Conservation (phyloP, 2,329 filamentous ascomycete species). For the Botrytis tulipae region DNA sequence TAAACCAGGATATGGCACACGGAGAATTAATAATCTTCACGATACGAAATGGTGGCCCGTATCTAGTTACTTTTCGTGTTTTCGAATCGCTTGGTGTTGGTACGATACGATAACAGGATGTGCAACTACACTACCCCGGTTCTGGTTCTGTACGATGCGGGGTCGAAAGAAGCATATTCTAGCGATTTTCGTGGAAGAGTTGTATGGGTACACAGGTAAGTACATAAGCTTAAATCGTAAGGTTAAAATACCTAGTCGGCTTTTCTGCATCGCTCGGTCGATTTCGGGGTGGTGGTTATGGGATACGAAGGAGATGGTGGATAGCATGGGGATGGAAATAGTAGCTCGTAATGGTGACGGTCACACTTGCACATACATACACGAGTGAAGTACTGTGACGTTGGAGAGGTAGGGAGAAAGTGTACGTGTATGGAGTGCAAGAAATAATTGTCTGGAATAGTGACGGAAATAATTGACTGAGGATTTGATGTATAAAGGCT, state of each 20-base stretch:
- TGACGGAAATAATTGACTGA: background rate
- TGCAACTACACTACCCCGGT: background rate
- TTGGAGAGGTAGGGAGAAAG: background rate
- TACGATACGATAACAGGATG: background rate
- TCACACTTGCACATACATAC: background rate
- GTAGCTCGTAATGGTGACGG: background rate
- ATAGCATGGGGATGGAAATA: background rate
- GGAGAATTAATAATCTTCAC: background rate
- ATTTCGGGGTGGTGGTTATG: too few relatives aligned
- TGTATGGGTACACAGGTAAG: background rate
- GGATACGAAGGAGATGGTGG: background rate
- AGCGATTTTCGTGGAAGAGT: background rate
- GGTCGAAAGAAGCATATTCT: background rate
- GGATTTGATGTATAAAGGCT: background rate
- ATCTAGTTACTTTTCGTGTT: too few relatives aligned
- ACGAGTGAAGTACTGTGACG: background rate
- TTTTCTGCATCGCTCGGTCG: background rate
- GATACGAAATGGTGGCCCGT: background rate
- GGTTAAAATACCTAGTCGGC: background rate
- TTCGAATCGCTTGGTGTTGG: background rate
- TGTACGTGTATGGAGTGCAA: background rate
- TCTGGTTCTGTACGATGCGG: background rate
- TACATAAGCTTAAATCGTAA: background rate
- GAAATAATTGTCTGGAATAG: background rate
- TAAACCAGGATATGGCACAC: background rate